Evolutionary conservation across 148 eudicot species (phyloP).

Genomic region (Arbutus unedo): DNA sequence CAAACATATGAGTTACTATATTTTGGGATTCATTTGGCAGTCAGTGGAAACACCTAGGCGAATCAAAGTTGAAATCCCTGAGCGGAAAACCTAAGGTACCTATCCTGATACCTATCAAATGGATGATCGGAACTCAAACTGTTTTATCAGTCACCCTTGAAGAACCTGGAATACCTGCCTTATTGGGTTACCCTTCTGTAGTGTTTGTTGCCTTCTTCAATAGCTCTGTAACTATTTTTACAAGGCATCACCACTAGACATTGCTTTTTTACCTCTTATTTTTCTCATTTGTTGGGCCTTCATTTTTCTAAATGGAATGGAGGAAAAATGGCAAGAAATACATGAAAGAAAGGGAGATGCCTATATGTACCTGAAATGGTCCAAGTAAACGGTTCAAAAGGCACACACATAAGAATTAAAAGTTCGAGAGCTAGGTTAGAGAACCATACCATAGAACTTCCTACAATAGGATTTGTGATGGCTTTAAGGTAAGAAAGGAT

Average conservation of each 20-base stretch:
- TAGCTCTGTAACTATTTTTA: neutral
- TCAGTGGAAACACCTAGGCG: neutral
- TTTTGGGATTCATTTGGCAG: neutral
- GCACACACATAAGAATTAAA: neutral
- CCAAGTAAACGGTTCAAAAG: neutral
- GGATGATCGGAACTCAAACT: neutral
- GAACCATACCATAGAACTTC: neutral
- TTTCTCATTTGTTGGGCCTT: neutral
- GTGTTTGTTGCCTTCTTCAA: neutral
- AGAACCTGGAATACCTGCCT: neutral
- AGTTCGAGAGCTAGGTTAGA: neutral
- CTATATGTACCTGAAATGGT: neutral
- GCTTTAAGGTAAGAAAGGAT: neutral
- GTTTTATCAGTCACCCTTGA: neutral
- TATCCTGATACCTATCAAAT: neutral
- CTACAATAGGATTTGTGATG: neutral
- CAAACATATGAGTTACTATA: neutral
- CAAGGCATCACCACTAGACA: neutral
- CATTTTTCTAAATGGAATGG: neutral
- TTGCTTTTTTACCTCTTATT: neutral
- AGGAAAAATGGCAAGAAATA: neutral
- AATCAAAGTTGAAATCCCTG: neutral
- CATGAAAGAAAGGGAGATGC: neutral
- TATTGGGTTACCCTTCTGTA: neutral
- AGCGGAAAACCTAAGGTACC: neutral